Evolutionary conservation across 2,329 filamentous ascomycete species (phyloP).

Genomic region (Chaetomiaceae sp.): DNA sequence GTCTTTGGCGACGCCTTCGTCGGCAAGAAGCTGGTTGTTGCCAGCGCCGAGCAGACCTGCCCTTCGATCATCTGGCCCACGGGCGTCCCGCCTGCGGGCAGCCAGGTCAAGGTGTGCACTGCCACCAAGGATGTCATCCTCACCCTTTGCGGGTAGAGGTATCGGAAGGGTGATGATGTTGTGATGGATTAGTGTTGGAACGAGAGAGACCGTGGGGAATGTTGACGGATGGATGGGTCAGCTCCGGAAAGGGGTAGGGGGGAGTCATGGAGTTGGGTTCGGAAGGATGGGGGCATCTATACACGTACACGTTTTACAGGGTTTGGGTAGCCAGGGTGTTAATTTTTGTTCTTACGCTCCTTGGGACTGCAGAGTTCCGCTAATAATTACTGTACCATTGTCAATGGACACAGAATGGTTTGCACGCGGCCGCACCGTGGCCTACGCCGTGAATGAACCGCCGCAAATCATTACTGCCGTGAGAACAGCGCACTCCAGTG

Average conservation of each 20-base stretch:
- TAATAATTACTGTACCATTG: no score
- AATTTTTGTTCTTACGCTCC: constrained; percentile 1
- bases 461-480: no score
- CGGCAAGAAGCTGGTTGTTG: constrained; percentile 32
- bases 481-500: no score
- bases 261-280: background rate
- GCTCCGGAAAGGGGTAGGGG: background rate
- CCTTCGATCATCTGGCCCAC: constrained; percentile 35
- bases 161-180: no score
- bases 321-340: background rate
- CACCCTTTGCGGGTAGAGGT: constrained; percentile 33
- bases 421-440: no score
- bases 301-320: background rate
- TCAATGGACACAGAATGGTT: no score
- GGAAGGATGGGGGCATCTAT: no score
- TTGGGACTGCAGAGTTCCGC: background rate
- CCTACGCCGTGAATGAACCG: no score
- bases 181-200: no score
- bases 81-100: constrained; percentile 35
- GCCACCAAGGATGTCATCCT: constrained; percentile 33
- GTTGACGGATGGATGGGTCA: background rate
- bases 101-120: constrained; percentile 37
- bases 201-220: no score
- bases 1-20: constrained; percentile 39
- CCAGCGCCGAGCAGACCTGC: constrained; percentile 31